Percentiles rank a stretch among this genome's conserved stretches.
Evolutionary conservation across 345 rosid genomes (phyloP).

Genomic region (Limnanthes douglasii): DNA sequence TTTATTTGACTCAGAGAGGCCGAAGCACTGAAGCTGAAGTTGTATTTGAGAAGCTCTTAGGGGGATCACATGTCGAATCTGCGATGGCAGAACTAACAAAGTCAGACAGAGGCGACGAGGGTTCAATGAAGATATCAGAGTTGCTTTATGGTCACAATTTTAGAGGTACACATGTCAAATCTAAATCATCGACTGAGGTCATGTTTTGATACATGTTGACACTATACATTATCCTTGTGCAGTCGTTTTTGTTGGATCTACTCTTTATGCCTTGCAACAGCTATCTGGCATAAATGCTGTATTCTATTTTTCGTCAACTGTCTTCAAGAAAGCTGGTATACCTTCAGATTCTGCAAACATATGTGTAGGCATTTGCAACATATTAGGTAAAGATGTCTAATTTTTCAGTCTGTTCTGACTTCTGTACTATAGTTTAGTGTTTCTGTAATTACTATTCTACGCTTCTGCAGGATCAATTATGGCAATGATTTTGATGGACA

Average conservation of each 20-base stretch:
- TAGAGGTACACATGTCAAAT: slow-evolving; percentile 28
- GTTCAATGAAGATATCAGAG: slow-evolving; percentile 46
- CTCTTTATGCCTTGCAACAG: slow-evolving; percentile 95
- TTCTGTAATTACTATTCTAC: slow-evolving; percentile 9
- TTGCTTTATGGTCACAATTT: slow-evolving; percentile 55
- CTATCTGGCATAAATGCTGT: slow-evolving; percentile 93
- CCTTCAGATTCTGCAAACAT: slow-evolving; percentile 79
- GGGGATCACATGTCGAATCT: slow-evolving; percentile 55
- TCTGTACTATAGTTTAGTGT: slow-evolving; percentile 4
- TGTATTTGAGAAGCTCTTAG: slow-evolving; percentile 63
- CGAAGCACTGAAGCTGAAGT: slow-evolving; percentile 79
- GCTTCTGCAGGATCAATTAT: slow-evolving; percentile 42
- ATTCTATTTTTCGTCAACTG: slow-evolving; percentile 90
- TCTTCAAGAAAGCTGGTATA: slow-evolving; percentile 79
- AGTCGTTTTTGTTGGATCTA: slow-evolving; percentile 92
- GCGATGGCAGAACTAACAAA: slow-evolving; percentile 70
- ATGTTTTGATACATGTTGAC: slow-evolving; percentile 4
- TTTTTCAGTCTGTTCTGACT: slow-evolving; percentile 4
- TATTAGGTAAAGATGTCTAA: slow-evolving; percentile 36
- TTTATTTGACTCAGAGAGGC: slow-evolving; percentile 43
- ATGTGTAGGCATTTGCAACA: slow-evolving; percentile 70
- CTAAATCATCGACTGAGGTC: slow-evolving; percentile 1
- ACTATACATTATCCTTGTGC: slow-evolving; percentile 29
- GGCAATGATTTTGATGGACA: slow-evolving; percentile 86
- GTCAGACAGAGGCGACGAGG: slow-evolving; percentile 59